A percentile compares a stretch with the other conserved stretches of the same genome.
Conservation (phyloP, 2,329 filamentous ascomycete species). For the Grosmannia penicillata region DNA sequence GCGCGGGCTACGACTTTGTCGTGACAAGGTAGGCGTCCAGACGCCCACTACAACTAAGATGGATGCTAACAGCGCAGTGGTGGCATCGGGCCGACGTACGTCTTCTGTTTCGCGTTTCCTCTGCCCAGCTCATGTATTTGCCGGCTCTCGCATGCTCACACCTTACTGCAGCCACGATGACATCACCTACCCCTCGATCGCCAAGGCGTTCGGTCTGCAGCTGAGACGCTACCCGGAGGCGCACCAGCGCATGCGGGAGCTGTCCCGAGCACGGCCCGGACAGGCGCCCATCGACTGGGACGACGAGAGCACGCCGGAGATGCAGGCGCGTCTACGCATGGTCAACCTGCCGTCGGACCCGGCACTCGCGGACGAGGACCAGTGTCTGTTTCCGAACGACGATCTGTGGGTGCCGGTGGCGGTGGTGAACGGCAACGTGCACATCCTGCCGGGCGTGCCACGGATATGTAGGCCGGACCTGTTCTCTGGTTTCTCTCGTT, state of each 20-base stretch:
- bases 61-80: constrained; percentile 33
- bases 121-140: background rate
- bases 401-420: constrained; percentile 83
- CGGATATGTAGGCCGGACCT: constrained; percentile 45
- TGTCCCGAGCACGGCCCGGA: constrained; percentile 58
- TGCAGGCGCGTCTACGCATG: constrained; percentile 80
- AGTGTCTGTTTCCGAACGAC: constrained; percentile 65
- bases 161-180: constrained; percentile 95
- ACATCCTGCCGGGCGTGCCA: constrained; percentile 85
- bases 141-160: background rate
- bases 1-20: constrained; percentile 78
- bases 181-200: constrained; percentile 91
- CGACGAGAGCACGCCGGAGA: constrained; percentile 58
- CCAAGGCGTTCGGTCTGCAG: constrained; percentile 68
- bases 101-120: constrained; percentile 3
- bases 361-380: constrained; percentile 45
- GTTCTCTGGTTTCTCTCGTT: background rate
- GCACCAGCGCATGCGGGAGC: constrained; percentile 66
- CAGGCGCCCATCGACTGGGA: constrained; percentile 76
- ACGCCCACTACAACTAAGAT: background rate
- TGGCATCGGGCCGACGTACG: constrained; percentile 88
- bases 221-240: constrained; percentile 65
- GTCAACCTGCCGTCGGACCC: constrained; percentile 69
- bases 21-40: constrained; percentile 53
- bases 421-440: constrained; percentile 82